Percentiles rank a stretch among this genome's conserved stretches.
Conservation (phyloP, 768 basidiomycete genomes). For the Suillus plorans region DNA sequence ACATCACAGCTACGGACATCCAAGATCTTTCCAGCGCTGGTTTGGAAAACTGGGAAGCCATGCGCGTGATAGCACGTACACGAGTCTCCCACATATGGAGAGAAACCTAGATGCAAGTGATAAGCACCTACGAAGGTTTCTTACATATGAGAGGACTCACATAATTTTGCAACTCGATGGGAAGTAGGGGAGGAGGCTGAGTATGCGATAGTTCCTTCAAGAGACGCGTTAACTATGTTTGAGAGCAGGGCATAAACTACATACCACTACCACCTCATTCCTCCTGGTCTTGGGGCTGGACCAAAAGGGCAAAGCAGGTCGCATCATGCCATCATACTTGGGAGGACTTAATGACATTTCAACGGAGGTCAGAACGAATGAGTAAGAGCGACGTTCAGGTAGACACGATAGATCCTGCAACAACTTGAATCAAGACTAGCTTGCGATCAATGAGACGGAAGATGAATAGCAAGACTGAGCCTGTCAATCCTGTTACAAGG, state of each 20-base stretch:
- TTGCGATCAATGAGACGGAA: not conserved
- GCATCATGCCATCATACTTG: not conserved
- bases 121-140: not conserved
- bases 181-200: constrained; percentile 31
- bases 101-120: constrained; percentile 32
- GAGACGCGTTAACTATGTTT: not conserved
- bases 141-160: constrained; percentile 23
- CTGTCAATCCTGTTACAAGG: constrained; percentile 5
- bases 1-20: constrained; percentile 41
- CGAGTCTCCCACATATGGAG: constrained; percentile 45
- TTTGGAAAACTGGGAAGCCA: constrained; percentile 41
- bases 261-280: constrained; percentile 26
- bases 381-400: not conserved
- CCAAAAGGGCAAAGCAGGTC: constrained; percentile 9
- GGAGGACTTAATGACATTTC: constrained; percentile 1
- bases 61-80: constrained; percentile 34
- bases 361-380: not conserved
- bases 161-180: constrained; percentile 38
- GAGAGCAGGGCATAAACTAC: constrained; percentile 2
- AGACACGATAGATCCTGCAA: not conserved
- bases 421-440: not conserved
- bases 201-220: constrained; percentile 35
- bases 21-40: constrained; percentile 46
- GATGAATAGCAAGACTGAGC: constrained; percentile 3
- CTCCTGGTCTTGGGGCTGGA: constrained; percentile 14